phyloP scores from a whole-genome alignment of 2,329 filamentous ascomycete genomes.

The Trichoderma semiorbis region DNA sequence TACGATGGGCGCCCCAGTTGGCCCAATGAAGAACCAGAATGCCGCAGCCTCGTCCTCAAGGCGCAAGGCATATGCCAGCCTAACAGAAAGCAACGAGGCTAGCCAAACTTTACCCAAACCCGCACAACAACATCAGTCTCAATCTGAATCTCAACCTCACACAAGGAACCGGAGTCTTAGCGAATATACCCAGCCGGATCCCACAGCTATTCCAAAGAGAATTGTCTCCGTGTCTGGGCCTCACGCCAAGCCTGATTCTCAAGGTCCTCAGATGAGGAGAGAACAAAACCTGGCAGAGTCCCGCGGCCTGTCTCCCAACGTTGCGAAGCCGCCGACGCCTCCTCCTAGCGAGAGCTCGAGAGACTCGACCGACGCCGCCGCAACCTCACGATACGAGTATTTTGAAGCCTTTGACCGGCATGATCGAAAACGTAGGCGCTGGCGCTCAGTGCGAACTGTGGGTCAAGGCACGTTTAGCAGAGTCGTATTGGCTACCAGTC shows the following conservation, averaged over 20 bases:
- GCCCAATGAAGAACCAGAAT: constrained; percentile 47
- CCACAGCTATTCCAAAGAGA: constrained; percentile 63
- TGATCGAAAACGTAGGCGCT: constrained; percentile 68
- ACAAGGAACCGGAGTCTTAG: constrained; percentile 78
- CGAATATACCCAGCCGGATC: constrained; percentile 73
- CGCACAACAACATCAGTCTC: constrained; percentile 32
- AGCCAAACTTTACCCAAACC: constrained; percentile 26
- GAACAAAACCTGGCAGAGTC: constrained; percentile 79
- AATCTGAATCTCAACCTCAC: constrained; percentile 47
- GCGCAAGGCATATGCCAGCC: constrained; percentile 51
- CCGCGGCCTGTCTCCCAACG: constrained; percentile 63
- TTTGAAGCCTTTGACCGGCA: constrained; percentile 67
- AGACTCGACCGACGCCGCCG: constrained; percentile 36
- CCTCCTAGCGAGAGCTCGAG: constrained; percentile 71
- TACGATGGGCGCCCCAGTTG: constrained; percentile 49
- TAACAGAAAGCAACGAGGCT: constrained; percentile 32
- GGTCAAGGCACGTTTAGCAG: constrained; percentile 95
- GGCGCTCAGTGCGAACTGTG: constrained; percentile 74
- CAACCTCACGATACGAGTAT: constrained; percentile 48
- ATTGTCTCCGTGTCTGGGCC: constrained; percentile 70
- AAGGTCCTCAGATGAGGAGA: constrained; percentile 56
- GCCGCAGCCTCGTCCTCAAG: constrained; percentile 53
- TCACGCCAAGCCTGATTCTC: constrained; percentile 40
- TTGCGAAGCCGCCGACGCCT: constrained; percentile 70
- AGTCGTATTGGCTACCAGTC: constrained; percentile 84